Evolutionary conservation across 2,329 filamentous ascomycete genomes (phyloP).

Genomic region (Cercospora berteroae): DNA sequence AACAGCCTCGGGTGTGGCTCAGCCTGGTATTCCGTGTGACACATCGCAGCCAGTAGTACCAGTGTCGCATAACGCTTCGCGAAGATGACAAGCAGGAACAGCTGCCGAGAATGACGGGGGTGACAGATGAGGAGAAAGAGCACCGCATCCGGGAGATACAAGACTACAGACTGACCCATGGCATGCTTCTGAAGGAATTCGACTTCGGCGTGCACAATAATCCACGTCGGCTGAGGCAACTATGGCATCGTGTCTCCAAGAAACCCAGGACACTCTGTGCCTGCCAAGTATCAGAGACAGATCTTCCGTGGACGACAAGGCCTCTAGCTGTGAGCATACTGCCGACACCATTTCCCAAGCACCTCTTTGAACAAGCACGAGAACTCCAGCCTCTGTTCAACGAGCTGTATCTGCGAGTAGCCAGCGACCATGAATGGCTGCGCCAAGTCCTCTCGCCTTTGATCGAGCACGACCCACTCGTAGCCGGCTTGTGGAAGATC

Average conservation of each 20-base stretch:
- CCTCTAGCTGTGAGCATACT: constrained; percentile 40
- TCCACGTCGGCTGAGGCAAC: background rate
- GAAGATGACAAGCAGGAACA: background rate
- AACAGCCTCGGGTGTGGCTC: background rate
- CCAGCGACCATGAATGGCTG: constrained; percentile 42
- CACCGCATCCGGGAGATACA: constrained; percentile 38
- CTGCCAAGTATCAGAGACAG: background rate
- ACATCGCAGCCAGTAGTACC: background rate
- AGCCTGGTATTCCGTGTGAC: background rate
- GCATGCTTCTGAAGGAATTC: constrained; percentile 40
- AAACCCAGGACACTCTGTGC: background rate
- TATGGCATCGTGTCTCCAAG: background rate
- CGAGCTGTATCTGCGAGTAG: constrained; percentile 55
- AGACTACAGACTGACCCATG: constrained; percentile 47
- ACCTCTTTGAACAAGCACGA: constrained; percentile 47
- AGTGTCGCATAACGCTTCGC: constrained; percentile 3
- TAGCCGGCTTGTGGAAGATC: constrained; percentile 42
- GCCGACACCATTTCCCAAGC: constrained; percentile 39
- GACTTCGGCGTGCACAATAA: background rate
- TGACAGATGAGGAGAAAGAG: constrained; percentile 10
- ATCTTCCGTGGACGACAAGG: constrained; percentile 29
- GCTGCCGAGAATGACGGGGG: constrained; percentile 1
- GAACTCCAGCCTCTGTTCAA: constrained; percentile 60
- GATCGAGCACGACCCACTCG: constrained; percentile 38
- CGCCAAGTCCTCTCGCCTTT: constrained; percentile 35